A percentile compares a stretch with the other conserved stretches of the same genome.
phyloP scores from a whole-genome alignment of 106 monocot species.

The Narthecium ossifragum region DNA sequence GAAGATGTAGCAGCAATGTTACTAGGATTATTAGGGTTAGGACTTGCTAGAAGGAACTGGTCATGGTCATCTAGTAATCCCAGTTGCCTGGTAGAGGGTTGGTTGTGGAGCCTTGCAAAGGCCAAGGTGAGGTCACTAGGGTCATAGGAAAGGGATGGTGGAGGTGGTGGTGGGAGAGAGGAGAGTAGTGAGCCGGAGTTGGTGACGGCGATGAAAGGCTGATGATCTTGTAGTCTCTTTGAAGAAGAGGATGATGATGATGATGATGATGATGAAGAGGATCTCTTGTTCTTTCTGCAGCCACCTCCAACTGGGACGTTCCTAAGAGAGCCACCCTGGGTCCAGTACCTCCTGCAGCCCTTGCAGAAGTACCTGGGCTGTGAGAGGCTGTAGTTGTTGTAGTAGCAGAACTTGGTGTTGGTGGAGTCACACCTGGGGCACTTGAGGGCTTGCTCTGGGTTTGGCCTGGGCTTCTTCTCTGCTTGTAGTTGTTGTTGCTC shows the following conservation, averaged over 20 bases:
- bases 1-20: background rate
- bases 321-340: conserved; percentile 47
- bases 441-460: conserved; percentile 35
- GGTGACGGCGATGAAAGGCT: conserved; percentile 1
- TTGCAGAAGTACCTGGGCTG: conserved; percentile 74
- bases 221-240: conserved; percentile 23
- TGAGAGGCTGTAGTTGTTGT: conserved; percentile 69
- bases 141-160: conserved; percentile 27
- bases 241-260: conserved; percentile 12
- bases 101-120: conserved; percentile 37
- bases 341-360: conserved; percentile 56
- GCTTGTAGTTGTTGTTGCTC: conserved; percentile 15
- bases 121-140: conserved; percentile 36
- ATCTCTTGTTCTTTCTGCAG: conserved; percentile 52
- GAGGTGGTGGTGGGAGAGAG: conserved; percentile 6
- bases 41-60: conserved; percentile 5
- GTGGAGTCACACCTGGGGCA: conserved; percentile 63
- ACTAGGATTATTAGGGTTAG: conserved; percentile 10
- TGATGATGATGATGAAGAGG: conserved; percentile 17
- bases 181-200: too few relatives aligned
- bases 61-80: conserved; percentile 1
- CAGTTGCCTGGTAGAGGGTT: background rate
- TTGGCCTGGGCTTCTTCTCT: conserved; percentile 30
- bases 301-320: conserved; percentile 68
- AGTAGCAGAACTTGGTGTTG: conserved; percentile 69